A percentile compares a stretch with the other conserved stretches of the same genome.
Evolutionary conservation across 2,329 filamentous ascomycete species (phyloP).

Genomic region (Phialemoniopsis sp.): DNA sequence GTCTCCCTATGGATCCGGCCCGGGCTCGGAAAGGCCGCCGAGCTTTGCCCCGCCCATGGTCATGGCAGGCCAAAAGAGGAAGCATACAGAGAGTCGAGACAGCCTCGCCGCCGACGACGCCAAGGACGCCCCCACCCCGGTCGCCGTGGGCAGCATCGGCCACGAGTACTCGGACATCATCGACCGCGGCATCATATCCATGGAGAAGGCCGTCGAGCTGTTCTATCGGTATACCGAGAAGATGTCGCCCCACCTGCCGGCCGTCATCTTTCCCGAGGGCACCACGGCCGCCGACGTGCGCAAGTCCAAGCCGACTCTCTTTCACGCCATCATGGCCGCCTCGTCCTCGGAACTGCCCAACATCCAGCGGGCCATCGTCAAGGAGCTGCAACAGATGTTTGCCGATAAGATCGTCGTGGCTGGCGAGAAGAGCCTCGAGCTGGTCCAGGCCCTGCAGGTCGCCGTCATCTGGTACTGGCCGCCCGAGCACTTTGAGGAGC

Average conservation of each 20-base stretch:
- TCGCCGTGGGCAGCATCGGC: conserved; percentile 9
- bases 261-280: conserved; percentile 53
- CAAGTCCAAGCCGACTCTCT: conserved; percentile 58
- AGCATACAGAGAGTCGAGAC: conserved; percentile 23
- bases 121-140: neutral
- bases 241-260: conserved; percentile 59
- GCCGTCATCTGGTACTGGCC: conserved; percentile 82
- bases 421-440: conserved; percentile 77
- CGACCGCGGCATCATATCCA: conserved; percentile 54
- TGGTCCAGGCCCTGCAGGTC: conserved; percentile 75
- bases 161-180: conserved; percentile 42
- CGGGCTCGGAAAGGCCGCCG: neutral
- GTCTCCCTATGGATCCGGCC: conserved; percentile 4
- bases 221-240: conserved; percentile 55
- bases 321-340: conserved; percentile 66
- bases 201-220: conserved; percentile 49
- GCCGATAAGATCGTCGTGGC: conserved; percentile 71
- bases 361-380: conserved; percentile 58
- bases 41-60: conserved; percentile 12
- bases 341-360: conserved; percentile 53
- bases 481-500: conserved; percentile 76
- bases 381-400: conserved; percentile 67
- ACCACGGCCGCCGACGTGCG: conserved; percentile 53
- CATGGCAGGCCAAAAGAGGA: conserved; percentile 34
- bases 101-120: neutral